A percentile compares a stretch with the other conserved stretches of the same genome.
phyloP scores from a whole-genome alignment of 768 basidiomycete genomes.

The Boletus sp. region DNA sequence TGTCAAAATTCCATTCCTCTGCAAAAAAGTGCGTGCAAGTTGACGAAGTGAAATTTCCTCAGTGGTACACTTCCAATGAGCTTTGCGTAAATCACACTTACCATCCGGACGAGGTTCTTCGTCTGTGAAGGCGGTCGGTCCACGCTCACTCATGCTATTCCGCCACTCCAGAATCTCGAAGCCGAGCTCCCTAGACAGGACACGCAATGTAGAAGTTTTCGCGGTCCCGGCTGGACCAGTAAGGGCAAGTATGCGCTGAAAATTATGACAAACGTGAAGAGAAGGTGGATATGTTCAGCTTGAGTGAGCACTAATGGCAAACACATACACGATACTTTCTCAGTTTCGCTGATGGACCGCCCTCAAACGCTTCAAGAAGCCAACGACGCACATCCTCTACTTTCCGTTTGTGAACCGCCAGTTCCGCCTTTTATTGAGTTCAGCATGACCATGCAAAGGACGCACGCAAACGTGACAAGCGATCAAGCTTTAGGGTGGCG shows the following conservation, averaged over 20 bases:
- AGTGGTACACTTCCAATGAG: background rate
- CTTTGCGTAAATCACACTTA: background rate
- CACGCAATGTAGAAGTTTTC: constrained; percentile 83
- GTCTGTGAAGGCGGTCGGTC: constrained; percentile 21
- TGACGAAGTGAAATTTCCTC: background rate
- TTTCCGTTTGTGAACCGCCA: constrained; percentile 79
- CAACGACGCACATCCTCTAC: constrained; percentile 76
- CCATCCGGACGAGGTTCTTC: constrained; percentile 13
- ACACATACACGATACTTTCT: constrained; percentile 70
- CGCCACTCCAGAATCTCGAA: constrained; percentile 88
- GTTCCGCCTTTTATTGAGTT: constrained; percentile 48
- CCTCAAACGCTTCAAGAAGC: constrained; percentile 70
- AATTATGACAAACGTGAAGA: background rate
- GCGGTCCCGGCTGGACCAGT: constrained; percentile 89
- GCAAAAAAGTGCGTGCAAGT: background rate
- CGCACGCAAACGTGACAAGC: background rate
- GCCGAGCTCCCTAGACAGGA: constrained; percentile 70
- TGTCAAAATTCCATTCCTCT: constrained; percentile 14
- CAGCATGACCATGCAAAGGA: background rate
- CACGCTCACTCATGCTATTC: constrained; percentile 58
- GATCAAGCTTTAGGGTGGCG: background rate
- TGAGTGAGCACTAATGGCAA: background rate
- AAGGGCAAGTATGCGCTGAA: constrained; percentile 76
- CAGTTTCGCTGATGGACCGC: constrained; percentile 60
- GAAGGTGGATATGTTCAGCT: background rate